Conservation (phyloP, 805 yeast species). For the Pichia deserticola region DNA sequence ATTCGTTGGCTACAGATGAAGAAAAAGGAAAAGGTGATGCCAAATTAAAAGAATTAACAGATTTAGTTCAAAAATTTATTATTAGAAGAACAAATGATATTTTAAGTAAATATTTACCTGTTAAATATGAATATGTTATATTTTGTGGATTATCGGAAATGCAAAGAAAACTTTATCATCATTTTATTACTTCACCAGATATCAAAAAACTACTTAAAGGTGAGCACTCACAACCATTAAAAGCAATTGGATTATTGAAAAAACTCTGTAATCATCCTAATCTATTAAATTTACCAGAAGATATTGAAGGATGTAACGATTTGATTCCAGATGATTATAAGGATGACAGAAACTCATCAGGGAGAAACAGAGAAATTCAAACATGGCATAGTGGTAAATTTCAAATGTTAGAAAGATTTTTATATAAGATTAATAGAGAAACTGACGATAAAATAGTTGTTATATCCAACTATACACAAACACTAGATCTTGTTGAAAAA, state of each 20-base stretch:
- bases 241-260: slow-evolving; percentile 82
- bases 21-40: slow-evolving; percentile 64
- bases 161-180: slow-evolving; percentile 63
- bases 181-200: slow-evolving; percentile 73
- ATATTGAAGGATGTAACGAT: slow-evolving; percentile 59
- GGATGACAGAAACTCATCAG: slow-evolving; percentile 34
- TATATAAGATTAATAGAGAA: slow-evolving; percentile 64
- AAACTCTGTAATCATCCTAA: slow-evolving; percentile 95
- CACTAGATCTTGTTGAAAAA: slow-evolving; percentile 81
- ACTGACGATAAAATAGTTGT: slow-evolving; percentile 93
- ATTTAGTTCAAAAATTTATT: slow-evolving; percentile 78
- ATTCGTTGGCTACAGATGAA: slow-evolving; percentile 77
- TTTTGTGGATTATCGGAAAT: slow-evolving; percentile 77
- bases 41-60: slow-evolving; percentile 63
- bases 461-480: slow-evolving; percentile 91
- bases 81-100: slow-evolving; percentile 95
- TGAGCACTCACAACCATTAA: slow-evolving; percentile 72
- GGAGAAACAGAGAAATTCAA: slow-evolving; percentile 67
- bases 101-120: slow-evolving; percentile 86
- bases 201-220: slow-evolving; percentile 61
- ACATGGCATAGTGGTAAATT: slow-evolving; percentile 85
- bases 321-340: slow-evolving; percentile 72
- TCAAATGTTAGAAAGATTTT: slow-evolving; percentile 74
- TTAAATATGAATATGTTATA: slow-evolving; percentile 95
- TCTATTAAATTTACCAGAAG: slow-evolving; percentile 65